Percentiles rank a stretch among this genome's conserved stretches.
Conservation (phyloP, 2,329 filamentous ascomycete species). For the Emmonsiellopsis sp. region DNA sequence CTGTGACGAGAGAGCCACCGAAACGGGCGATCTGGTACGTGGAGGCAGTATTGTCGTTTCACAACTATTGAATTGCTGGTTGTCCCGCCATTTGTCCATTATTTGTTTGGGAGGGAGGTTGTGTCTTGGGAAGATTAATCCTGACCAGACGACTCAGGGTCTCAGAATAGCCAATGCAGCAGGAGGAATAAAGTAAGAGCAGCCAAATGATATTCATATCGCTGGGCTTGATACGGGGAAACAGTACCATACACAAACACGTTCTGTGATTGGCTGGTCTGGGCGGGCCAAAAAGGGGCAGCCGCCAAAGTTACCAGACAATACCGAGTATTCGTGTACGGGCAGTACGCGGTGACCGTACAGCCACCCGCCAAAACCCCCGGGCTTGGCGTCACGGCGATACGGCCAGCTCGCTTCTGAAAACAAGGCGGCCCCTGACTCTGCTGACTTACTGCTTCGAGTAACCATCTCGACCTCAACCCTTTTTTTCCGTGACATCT, state of each 20-base stretch:
- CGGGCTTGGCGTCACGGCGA: not conserved
- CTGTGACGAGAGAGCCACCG: not conserved
- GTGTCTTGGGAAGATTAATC: not conserved
- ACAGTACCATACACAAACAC: no score
- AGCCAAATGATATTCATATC: no score
- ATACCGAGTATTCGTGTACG: slow-evolving; percentile 1
- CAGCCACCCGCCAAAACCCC: not conserved
- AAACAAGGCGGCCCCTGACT: not conserved
- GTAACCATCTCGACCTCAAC: slow-evolving; percentile 2
- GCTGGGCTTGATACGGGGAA: not conserved
- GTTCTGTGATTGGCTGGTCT: not conserved
- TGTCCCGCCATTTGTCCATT: not conserved
- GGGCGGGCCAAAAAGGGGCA: not conserved
- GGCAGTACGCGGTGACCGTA: not conserved
- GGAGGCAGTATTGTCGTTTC: not conserved
- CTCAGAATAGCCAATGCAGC: no score
- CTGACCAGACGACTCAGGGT: no score
- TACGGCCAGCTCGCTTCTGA: not conserved
- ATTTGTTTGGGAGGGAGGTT: not conserved
- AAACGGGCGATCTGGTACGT: not conserved
- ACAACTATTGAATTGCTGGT: not conserved
- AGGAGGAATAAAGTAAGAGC: no score
- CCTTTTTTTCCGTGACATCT: slow-evolving; percentile 7
- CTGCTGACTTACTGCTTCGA: slow-evolving; percentile 1
- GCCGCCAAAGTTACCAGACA: not conserved